Conservation (phyloP, 805 yeast genomes). For the Ogataea methanolica region DNA sequence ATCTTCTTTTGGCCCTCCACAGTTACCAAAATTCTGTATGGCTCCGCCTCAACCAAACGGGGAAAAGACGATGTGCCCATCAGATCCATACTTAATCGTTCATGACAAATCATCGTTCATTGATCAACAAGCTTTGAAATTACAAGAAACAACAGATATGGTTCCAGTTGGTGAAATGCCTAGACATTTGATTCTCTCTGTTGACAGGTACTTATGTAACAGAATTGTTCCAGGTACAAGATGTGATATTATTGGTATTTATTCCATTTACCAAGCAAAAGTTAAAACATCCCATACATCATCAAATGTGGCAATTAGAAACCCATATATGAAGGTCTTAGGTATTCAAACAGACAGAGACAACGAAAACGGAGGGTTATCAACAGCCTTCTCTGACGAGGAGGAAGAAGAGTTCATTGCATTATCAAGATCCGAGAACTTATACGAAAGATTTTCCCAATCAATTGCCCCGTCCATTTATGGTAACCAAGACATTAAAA, state of each 20-base stretch:
- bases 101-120: constrained; percentile 93
- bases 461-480: constrained; percentile 97
- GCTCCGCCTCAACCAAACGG: constrained; percentile 49
- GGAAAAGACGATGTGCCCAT: constrained; percentile 64
- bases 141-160: constrained; percentile 97
- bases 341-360: constrained; percentile 82
- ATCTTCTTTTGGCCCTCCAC: constrained; percentile 67
- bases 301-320: constrained; percentile 80
- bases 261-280: constrained; percentile 82
- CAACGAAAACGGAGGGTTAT: constrained; percentile 43
- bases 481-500: constrained; percentile 90
- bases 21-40: constrained; percentile 64
- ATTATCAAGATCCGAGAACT: constrained; percentile 75
- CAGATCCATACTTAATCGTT: constrained; percentile 87
- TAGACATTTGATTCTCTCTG: constrained; percentile 79
- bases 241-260: constrained; percentile 87
- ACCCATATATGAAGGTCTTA: constrained; percentile 81
- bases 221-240: constrained; percentile 92
- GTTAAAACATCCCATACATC: constrained; percentile 43
- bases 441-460: constrained; percentile 78
- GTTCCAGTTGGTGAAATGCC: constrained; percentile 99
- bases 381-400: constrained; percentile 70
- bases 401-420: constrained; percentile 90
- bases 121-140: constrained; percentile 89
- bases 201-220: constrained; percentile 87